Evolutionary conservation across 257 asterid genomes (phyloP).

Genomic region (Paraleonurus japonicus): DNA sequence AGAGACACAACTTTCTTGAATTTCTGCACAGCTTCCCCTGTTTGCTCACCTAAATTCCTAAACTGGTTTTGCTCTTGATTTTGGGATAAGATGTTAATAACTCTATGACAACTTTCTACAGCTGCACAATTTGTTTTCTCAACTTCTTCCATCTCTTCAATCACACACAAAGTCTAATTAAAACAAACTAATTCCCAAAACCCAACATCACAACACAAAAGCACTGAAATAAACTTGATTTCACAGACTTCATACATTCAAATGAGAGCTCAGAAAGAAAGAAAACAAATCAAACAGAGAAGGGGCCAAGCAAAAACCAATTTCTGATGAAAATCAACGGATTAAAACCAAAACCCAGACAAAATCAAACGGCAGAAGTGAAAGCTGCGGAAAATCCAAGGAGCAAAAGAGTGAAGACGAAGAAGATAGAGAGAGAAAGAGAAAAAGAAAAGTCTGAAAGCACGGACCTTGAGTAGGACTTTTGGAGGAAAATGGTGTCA

Average conservation of each 20-base stretch:
- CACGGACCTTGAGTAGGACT: constrained; percentile 40
- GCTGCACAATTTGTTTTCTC: constrained; percentile 76
- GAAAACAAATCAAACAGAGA: constrained; percentile 22
- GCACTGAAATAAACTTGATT: background rate
- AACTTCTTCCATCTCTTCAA: constrained; percentile 63
- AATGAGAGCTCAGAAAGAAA: too few relatives aligned
- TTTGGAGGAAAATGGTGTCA: constrained; percentile 30
- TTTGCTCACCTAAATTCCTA: constrained; percentile 55
- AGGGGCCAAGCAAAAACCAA: background rate
- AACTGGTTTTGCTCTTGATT: constrained; percentile 50
- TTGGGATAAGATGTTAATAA: constrained; percentile 54
- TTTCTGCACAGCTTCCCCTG: constrained; percentile 65
- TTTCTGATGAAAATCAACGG: constrained; percentile 12
- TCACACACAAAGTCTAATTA: background rate
- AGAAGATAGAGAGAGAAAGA: background rate
- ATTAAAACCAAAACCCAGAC: constrained; percentile 14
- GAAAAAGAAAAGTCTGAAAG: constrained; percentile 12
- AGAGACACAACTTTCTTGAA: constrained; percentile 75
- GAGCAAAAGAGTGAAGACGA: constrained; percentile 13
- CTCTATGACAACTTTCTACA: constrained; percentile 81
- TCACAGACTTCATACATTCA: background rate
- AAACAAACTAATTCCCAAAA: constrained; percentile 37
- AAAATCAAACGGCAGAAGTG: constrained; percentile 9
- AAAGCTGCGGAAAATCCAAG: constrained; percentile 13
- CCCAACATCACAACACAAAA: constrained; percentile 17